Evolutionary conservation across 2,329 filamentous ascomycete species (phyloP).

Genomic region (Pseudovirgaria hyperparasitica): DNA sequence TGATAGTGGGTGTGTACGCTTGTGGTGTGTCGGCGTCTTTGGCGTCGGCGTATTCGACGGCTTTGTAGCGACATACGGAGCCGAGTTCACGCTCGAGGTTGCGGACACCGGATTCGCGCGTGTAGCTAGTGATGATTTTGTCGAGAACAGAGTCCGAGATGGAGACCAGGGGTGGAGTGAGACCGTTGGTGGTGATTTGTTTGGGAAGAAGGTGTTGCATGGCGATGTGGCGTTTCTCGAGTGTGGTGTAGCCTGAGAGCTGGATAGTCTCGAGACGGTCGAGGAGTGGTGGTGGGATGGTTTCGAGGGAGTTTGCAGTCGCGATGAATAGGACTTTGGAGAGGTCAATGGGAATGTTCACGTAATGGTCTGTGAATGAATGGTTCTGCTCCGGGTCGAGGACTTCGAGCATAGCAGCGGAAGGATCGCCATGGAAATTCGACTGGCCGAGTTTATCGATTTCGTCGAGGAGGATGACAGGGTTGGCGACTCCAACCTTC

Average conservation of each 20-base stretch:
- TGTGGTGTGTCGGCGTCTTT: conserved; percentile 55
- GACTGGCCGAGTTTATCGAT: conserved; percentile 92
- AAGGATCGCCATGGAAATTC: conserved; percentile 90
- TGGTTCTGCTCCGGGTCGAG: conserved; percentile 95
- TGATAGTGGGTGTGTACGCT: conserved; percentile 61
- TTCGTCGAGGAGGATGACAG: conserved; percentile 90
- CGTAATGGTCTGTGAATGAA: conserved; percentile 88
- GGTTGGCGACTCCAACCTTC: conserved; percentile 91
- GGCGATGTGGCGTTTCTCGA: conserved; percentile 94
- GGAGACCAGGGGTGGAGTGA: conserved; percentile 59
- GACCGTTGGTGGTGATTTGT: conserved; percentile 82
- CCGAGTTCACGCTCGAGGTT: conserved; percentile 94
- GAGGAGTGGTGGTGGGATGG: conserved; percentile 82
- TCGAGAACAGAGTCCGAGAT: conserved; percentile 77
- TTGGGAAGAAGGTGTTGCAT: conserved; percentile 90
- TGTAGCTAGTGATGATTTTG: conserved; percentile 94
- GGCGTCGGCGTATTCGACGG: conserved; percentile 86
- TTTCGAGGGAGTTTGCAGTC: conserved; percentile 88
- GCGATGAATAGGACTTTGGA: conserved; percentile 97
- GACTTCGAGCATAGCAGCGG: conserved; percentile 94
- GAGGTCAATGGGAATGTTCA: conserved; percentile 88
- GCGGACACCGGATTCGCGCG: conserved; percentile 87
- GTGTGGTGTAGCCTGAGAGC: conserved; percentile 86
- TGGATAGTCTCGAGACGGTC: conserved; percentile 96
- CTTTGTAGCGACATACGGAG: conserved; percentile 86